phyloP scores from a whole-genome alignment of 495 filamentous ascomycete genomes.

The Penicillium antarcticum region DNA sequence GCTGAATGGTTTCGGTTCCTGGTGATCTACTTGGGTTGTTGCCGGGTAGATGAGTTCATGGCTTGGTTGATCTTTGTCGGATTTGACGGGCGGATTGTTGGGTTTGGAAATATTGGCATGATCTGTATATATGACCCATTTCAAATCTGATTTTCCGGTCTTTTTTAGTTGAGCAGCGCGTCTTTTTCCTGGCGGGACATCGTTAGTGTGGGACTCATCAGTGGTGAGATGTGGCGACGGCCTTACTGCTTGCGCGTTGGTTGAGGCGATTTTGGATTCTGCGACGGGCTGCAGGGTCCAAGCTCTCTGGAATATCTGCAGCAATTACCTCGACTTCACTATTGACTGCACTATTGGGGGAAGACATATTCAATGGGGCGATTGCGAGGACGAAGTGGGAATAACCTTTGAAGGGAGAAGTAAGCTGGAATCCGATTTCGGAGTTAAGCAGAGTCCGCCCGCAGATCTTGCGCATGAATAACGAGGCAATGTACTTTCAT shows the following conservation, averaged over 20 bases:
- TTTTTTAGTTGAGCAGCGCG: slow-evolving; percentile 5
- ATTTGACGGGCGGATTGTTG: not conserved
- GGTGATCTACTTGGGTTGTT: too few relatives aligned
- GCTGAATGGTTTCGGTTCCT: not conserved
- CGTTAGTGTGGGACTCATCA: not conserved
- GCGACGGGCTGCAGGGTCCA: slow-evolving; percentile 14
- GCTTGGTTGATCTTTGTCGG: not conserved
- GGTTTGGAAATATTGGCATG: not conserved
- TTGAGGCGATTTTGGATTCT: slow-evolving; percentile 26
- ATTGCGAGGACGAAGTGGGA: too few relatives aligned
- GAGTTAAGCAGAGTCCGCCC: not conserved
- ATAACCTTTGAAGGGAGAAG: not conserved
- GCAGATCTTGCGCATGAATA: too few relatives aligned
- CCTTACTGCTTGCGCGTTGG: slow-evolving; percentile 24
- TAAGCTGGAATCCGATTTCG: not conserved
- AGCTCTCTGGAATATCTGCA: not conserved
- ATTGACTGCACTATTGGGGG: too few relatives aligned
- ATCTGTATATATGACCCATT: slow-evolving; percentile 21
- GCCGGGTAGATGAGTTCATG: too few relatives aligned
- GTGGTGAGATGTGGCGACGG: not conserved
- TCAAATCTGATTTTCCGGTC: not conserved
- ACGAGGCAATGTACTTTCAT: too few relatives aligned
- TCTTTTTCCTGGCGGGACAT: slow-evolving; percentile 12
- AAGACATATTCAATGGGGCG: not conserved
- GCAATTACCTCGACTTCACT: not conserved